These are phyloP conservation scores for Sporisorium graminicola DNA, from an alignment of 1,284 basidiomycete species.

Conservation along the genomic window DNA sequence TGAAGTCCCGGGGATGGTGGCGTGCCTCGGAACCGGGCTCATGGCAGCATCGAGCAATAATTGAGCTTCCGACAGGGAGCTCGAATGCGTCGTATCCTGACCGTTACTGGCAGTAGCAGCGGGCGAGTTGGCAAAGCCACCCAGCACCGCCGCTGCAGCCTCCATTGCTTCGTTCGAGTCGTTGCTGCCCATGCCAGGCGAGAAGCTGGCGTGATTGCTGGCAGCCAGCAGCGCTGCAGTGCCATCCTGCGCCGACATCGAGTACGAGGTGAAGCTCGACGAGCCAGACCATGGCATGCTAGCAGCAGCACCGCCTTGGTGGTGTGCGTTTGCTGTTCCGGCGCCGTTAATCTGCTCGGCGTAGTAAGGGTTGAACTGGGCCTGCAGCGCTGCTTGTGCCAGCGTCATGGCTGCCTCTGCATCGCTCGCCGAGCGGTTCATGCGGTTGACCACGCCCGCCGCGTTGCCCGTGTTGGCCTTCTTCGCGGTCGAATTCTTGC, in stretches of 20 bases:
- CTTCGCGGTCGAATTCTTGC: conserved; percentile 47
- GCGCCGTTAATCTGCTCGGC: conserved; percentile 36
- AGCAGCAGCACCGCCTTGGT: conserved; percentile 10
- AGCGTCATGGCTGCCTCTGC: conserved; percentile 62
- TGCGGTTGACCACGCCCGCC: conserved; percentile 38
- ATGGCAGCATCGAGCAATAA: conserved; percentile 53
- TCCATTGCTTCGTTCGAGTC: conserved; percentile 57
- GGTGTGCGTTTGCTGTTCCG: conserved; percentile 6
- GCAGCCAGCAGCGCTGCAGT: conserved; percentile 49
- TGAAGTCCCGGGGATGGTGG: conserved; percentile 29
- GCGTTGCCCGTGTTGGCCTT: conserved; percentile 49
- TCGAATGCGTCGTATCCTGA: conserved; percentile 24
- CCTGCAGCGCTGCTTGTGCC: conserved; percentile 56
- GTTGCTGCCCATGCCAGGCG: conserved; percentile 44
- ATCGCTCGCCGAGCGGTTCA: conserved; percentile 57
- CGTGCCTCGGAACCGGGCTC: conserved; percentile 49
- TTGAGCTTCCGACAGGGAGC: conserved; percentile 52
- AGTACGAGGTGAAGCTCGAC: conserved; percentile 32
- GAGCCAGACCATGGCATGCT: conserved; percentile 36
- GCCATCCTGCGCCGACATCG: conserved; percentile 47
- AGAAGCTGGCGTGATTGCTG: conserved; percentile 49
- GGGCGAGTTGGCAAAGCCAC: conserved; percentile 47
- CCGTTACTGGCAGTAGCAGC: conserved; percentile 7
- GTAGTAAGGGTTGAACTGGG: conserved; percentile 55
- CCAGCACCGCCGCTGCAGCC: conserved; percentile 51